Evolutionary conservation across 208 protist genomes (phyloP).

Genomic region (Leptomonas pyrrhocoris): DNA sequence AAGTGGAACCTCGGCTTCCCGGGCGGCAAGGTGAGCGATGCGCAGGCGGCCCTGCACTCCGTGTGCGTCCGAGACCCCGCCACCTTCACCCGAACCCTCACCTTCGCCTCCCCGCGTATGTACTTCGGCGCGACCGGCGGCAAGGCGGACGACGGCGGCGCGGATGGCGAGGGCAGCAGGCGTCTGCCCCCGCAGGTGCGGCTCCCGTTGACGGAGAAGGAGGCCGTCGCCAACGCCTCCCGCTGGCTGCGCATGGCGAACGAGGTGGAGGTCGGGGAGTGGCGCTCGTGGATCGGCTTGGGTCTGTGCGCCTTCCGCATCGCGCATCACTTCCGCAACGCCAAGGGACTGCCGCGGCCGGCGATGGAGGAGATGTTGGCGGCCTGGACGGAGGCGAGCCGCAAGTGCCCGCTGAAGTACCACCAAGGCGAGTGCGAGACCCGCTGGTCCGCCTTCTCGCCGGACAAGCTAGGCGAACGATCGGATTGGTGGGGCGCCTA

Average conservation of each 20-base stretch:
- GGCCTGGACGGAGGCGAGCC: conserved; percentile 81
- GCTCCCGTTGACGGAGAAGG: conserved; percentile 71
- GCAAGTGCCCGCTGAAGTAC: conserved; percentile 75
- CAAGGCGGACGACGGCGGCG: conserved; percentile 11
- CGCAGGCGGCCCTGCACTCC: conserved; percentile 76
- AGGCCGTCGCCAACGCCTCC: conserved; percentile 72
- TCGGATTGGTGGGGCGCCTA: conserved; percentile 78
- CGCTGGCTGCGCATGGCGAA: conserved; percentile 70
- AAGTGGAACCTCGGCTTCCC: conserved; percentile 84
- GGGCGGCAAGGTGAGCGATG: conserved; percentile 61
- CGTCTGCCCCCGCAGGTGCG: conserved; percentile 33
- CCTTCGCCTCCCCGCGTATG: conserved; percentile 59
- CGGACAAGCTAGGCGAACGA: conserved; percentile 36
- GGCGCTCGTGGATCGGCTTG: conserved; percentile 81
- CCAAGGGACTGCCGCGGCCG: conserved; percentile 47
- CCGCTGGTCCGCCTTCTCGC: conserved; percentile 72
- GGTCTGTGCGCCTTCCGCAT: conserved; percentile 79
- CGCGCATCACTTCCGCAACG: conserved; percentile 78
- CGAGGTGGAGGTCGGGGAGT: conserved; percentile 78
- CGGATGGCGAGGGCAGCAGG: not conserved
- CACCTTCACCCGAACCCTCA: conserved; percentile 70
- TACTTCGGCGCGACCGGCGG: not conserved
- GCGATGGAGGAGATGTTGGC: conserved; percentile 84
- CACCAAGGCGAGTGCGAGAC: conserved; percentile 67
- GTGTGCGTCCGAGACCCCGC: conserved; percentile 68